Evolutionary conservation across 83 land plant genomes (phyloP).

Genomic region (Diphasiastrum complanatum): DNA sequence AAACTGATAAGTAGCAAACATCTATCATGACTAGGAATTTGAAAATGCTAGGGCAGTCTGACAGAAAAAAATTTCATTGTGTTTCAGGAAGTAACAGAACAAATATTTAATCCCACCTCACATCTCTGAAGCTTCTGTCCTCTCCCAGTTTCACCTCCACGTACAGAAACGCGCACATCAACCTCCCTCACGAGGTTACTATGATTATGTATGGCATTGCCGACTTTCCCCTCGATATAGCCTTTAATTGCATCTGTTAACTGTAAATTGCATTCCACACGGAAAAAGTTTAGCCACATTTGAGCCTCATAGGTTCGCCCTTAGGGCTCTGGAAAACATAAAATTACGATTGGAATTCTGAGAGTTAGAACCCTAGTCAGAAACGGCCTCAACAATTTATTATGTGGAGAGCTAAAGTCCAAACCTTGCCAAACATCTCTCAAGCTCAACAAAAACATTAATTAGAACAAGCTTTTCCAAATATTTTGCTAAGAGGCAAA

Average conservation of each 20-base stretch:
- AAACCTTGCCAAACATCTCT: too few species aligned
- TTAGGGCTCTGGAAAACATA: not conserved
- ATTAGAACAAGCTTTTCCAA: too few species aligned
- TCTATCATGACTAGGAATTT: too few species aligned
- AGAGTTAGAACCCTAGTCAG: not conserved
- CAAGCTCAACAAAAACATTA: too few species aligned
- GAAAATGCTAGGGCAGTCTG: too few species aligned
- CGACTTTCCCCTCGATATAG: slow-evolving; percentile 72
- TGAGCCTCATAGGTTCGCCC: too few species aligned
- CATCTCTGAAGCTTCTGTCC: slow-evolving; percentile 65
- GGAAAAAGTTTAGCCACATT: too few species aligned
- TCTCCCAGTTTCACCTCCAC: slow-evolving; percentile 78
- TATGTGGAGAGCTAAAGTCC: too few species aligned
- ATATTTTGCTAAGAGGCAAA: too few species aligned
- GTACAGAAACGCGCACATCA: slow-evolving; percentile 71
- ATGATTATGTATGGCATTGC: slow-evolving; percentile 79
- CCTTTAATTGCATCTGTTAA: slow-evolving; percentile 51
- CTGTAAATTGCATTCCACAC: slow-evolving; percentile 31
- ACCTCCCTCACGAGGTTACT: slow-evolving; percentile 70
- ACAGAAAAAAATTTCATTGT: too few species aligned
- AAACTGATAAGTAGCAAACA: too few species aligned
- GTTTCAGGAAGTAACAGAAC: too few species aligned
- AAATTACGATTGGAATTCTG: not conserved
- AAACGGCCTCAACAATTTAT: not conserved
- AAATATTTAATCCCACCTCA: slow-evolving; percentile 43